These are phyloP conservation scores for Pseudisothecium myosuroides DNA, from an alignment of 225 moss, liverwort and hornwort species.

Conservation along the genomic window DNA sequence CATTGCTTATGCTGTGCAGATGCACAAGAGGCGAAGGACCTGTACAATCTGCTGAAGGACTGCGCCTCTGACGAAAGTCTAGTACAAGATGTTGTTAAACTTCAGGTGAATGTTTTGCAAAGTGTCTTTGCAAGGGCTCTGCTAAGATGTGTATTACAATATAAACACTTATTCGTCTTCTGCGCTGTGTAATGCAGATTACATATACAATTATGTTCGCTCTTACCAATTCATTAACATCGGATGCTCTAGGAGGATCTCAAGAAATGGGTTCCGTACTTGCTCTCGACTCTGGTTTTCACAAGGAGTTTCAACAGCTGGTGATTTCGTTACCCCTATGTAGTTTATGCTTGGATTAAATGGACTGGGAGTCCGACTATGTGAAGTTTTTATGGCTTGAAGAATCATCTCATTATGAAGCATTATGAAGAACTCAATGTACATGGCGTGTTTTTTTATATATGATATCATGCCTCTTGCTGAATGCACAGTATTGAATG, in stretches of 20 bases:
- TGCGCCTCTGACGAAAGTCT: slow-evolving; percentile 51
- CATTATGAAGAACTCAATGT: neutral
- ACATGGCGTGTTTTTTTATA: neutral
- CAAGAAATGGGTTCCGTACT: slow-evolving; percentile 72
- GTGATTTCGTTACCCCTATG: slow-evolving; percentile 13
- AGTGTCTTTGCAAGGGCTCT: neutral
- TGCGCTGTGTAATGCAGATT: slow-evolving; percentile 45
- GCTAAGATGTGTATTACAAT: neutral
- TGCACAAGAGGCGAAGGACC: slow-evolving; percentile 78
- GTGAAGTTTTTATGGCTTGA: neutral
- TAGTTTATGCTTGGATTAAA: neutral
- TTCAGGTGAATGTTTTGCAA: slow-evolving; percentile 46
- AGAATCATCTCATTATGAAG: neutral
- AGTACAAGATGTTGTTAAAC: slow-evolving; percentile 52
- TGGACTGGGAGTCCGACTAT: neutral
- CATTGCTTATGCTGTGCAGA: slow-evolving; percentile 33
- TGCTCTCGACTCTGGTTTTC: slow-evolving; percentile 54
- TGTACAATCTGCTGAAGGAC: slow-evolving; percentile 75
- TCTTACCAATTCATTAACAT: slow-evolving; percentile 65
- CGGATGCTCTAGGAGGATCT: slow-evolving; percentile 82
- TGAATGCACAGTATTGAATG: neutral
- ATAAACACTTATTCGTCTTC: neutral
- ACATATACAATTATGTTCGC: slow-evolving; percentile 91
- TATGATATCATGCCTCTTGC: neutral
- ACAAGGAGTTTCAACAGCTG: slow-evolving; percentile 74